Percentiles rank a stretch among this genome's conserved stretches.
Conservation (phyloP, 2,329 filamentous ascomycete species). For the Fonsecaea pedrosoi region DNA sequence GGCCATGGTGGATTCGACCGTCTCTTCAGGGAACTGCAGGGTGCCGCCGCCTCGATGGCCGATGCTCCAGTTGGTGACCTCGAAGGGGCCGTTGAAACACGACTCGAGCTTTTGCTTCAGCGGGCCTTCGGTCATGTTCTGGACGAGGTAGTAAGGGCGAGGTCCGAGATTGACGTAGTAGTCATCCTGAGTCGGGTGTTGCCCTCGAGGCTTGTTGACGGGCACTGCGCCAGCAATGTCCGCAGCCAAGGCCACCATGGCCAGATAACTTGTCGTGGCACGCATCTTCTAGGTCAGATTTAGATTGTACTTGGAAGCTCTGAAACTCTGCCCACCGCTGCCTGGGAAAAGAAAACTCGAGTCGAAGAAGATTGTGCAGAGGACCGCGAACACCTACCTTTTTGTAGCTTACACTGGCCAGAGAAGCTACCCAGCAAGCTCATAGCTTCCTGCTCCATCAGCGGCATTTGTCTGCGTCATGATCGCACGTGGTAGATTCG, state of each 20-base stretch:
- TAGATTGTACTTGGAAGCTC: neutral
- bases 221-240: conserved; percentile 25
- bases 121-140: conserved; percentile 66
- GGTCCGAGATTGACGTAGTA: conserved; percentile 64
- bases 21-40: conserved; percentile 69
- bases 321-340: conserved; percentile 4
- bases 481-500: conserved; percentile 25
- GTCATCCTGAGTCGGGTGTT: conserved; percentile 25
- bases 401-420: conserved; percentile 21
- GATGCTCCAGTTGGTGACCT: conserved; percentile 63
- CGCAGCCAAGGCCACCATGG: conserved; percentile 25
- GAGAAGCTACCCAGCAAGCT: conserved; percentile 8
- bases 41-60: conserved; percentile 63
- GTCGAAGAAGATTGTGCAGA: neutral
- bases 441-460: conserved; percentile 16
- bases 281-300: conserved; percentile 24
- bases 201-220: conserved; percentile 18
- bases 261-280: conserved; percentile 23
- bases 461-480: conserved; percentile 1
- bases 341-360: conserved; percentile 14
- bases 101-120: conserved; percentile 66
- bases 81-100: conserved; percentile 63
- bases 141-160: conserved; percentile 68
- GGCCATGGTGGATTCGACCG: conserved; percentile 64
- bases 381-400: neutral